Evolutionary conservation across 352 stramenopile genomes (phyloP), one percentile per base, ranked within the genome.

Genomic region (Globisporangium carolinianum): DNA sequence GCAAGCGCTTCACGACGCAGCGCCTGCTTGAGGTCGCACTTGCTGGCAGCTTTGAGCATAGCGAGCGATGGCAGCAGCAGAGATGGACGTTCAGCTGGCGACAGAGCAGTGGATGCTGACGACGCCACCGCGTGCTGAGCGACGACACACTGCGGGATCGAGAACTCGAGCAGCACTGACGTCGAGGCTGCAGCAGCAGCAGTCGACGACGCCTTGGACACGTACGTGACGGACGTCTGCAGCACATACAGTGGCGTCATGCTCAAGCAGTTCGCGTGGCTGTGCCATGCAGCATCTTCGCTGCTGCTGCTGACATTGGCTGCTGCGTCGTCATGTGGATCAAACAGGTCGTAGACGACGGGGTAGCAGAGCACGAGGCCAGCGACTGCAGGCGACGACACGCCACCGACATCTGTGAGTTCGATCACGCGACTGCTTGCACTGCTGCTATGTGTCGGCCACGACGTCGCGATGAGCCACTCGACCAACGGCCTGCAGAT

Each of bases 211-310:
- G 24, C 24, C 24, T 32, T 32, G 24, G 18, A 49, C 39, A 60
- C 56, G 41, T 59, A 71, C 57, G 4, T 41, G 55, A 74, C 49
- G 15, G 57, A 68, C 36, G 58, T 55, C 42, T 68, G 65, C 6
- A 86, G 6, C 15, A 88, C 55, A 36, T 60, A 57, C 45, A 88
- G 68, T 18, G 73, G 72, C 56, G 68, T 73, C 69, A 83, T 66
- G 4, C 66, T 62, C n/a, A 88, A 68, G 46, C 73, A 86, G 53
- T 86, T 88, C 5, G 65, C 60, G 53, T 81, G 69, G 15, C 60
- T 52, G 12, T 45, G 55, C 74, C 71, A 81, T 4, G 38, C 9
- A 38, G 46, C 56, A 12, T n/a, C 24, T 32, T 32, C 24, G 3
- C 24, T 32, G 24, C 24, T 32, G 24, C 24, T 9, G 17, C 53